phyloP scores from a whole-genome alignment of 2,329 filamentous ascomycete species.

The Atkinsonella hypoxylon region DNA sequence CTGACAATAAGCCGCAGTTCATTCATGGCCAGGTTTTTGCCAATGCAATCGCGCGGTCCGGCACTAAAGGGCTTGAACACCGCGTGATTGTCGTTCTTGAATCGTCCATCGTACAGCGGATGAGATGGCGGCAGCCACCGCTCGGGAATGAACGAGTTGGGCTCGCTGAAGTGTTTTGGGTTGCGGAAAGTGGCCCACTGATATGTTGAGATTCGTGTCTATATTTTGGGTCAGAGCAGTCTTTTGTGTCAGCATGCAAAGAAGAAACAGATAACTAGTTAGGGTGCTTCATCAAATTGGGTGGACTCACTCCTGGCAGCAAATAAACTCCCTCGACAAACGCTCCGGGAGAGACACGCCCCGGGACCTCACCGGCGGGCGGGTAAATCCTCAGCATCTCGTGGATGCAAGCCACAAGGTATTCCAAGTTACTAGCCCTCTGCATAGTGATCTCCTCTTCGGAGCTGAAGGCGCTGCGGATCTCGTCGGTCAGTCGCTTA shows the following conservation, averaged over 20 bases:
- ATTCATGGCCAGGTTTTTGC: conserved; percentile 29
- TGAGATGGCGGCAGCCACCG: conserved; percentile 24
- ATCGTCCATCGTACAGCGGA: conserved; percentile 23
- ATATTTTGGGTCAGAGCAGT: background rate
- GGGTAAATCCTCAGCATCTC: conserved; percentile 32
- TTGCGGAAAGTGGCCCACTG: conserved; percentile 34
- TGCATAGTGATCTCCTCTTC: conserved; percentile 26
- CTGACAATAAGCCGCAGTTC: conserved; percentile 36
- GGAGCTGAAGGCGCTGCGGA: conserved; percentile 10
- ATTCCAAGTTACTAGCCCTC: conserved; percentile 17
- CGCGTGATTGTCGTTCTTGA: conserved; percentile 25
- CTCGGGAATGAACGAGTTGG: conserved; percentile 34
- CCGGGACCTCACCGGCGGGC: conserved; percentile 17
- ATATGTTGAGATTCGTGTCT: conserved; percentile 30
- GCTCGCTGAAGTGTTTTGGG: conserved; percentile 30
- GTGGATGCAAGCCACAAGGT: conserved; percentile 29
- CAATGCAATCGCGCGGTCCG: conserved; percentile 29
- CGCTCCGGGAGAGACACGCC: conserved; percentile 18
- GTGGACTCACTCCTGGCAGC: conserved; percentile 20
- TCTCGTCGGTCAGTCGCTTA: conserved; percentile 23
- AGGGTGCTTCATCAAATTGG: too few species aligned
- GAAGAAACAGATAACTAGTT: too few species aligned
- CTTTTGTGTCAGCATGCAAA: too few species aligned
- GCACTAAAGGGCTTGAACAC: conserved; percentile 26
- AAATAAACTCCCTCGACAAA: conserved; percentile 21